Evolutionary conservation across 495 filamentous ascomycete genomes (phyloP), one percentile per base, ranked within the genome.

Genomic region (Bryoglossum gracile): DNA sequence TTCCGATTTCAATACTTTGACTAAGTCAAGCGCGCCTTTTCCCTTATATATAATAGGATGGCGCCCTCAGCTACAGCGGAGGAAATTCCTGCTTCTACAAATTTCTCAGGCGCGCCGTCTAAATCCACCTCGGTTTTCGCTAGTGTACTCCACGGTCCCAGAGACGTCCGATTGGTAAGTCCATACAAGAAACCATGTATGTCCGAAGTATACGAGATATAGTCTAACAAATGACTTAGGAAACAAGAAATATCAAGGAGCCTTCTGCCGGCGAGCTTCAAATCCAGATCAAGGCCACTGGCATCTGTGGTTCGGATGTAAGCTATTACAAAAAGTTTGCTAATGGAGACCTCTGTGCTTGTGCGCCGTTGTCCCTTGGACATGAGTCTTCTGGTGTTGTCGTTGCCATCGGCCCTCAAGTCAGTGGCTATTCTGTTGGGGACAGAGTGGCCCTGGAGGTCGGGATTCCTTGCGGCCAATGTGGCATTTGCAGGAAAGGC

Each of bases 391-490:
- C 82, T 18, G 86, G 87, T 17, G 71, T 74, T 10, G 81, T 89
- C 22, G 77, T 80, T 24, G 78, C 74, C 54, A 63, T 83, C 35
- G 83, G 84, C 3, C 71, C 76, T 8, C 64, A 69, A 14, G 74
- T 79, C 37, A 58, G 54, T 26, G 69, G 71, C 48, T 74, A 75
- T 65, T 68, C 48, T 32, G 46, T 77, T 62, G 89, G 88, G 17
- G 88, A 94, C 58, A 80, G 87, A n/a, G 88, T 94, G 16, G 87
- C 87, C 1, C 72, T 94, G 4, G 88, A 94, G 70, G 87, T 91
- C 51, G 88, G 88, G 11, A 67, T 91, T 5, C 86, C 89, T 11
- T 95, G 89, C 55, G 80, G 77, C 13, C 70, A 79, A 56, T 95
- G 89, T 62, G 66, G 68, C 14, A 78, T 82, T 39, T 95, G 89